Evolutionary conservation across 1,139 yeast species (phyloP), one percentile per base, ranked within the genome.

Genomic region (Pichia sp.): DNA sequence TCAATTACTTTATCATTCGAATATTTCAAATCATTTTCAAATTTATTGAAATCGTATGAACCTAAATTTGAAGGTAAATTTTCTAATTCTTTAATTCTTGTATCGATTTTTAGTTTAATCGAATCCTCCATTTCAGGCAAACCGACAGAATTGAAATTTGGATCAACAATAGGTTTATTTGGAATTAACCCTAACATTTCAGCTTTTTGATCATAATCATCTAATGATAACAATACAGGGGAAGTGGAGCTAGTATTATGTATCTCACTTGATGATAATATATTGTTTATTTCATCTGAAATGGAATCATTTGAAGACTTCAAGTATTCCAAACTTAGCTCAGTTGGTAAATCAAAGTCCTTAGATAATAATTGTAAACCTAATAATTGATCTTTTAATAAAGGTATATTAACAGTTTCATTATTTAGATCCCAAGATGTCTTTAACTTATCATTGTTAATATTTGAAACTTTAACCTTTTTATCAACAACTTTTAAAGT

Each of bases 301-400:
- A 28, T 13, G 14, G 42, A 14, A 39, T 36, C 18, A 8, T 43
- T 38, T 4, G 47, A 34, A n/a, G 53, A 41, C 27, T 60, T 55
- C 13, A 56, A 49, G 41, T 56, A 57, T 16, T 55, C 55, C 13
- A 60, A 62, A 63, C 55, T 75, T 46, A 58, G 64, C 63, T 50
- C 63, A 49, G 50, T 60, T 8, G 97, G 95, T 47, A 95, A 68
- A 62, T 87, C 95, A 58, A 88, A 64, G 65, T 90, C 95, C 58
- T 80, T 84, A 1, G 95, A 79, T 50, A 93, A 71, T 36, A 90
- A 67, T 65, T 90, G 90, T 59, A 88, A 79, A 0, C 95, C 88
- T 31, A 82, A 73, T 30, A 93, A 69, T 67, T 91, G 98, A 50
- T 80, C 76, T 52, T 78, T 75, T 54, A 91, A 72, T 49, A 84